phyloP scores from a whole-genome alignment of 2,329 filamentous ascomycete genomes.

The Beauveria pseudobassiana region DNA sequence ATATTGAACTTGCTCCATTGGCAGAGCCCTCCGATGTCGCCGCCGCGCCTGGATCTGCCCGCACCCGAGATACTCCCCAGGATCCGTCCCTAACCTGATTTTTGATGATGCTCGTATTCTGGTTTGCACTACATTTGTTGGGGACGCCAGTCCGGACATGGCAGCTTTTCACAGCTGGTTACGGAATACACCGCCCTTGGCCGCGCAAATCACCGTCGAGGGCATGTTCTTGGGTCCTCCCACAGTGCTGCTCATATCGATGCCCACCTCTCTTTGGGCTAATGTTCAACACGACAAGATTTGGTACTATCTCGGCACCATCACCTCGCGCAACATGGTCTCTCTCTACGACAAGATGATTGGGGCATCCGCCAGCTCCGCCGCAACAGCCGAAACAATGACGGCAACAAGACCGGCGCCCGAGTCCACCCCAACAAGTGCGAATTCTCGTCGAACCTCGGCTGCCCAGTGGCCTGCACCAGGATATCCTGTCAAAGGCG shows the following conservation, averaged over 20 bases:
- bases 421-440: background rate
- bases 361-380: conserved; percentile 21
- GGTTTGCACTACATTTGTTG: conserved; percentile 60
- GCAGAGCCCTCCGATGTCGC: conserved; percentile 13
- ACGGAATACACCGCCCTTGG: conserved; percentile 48
- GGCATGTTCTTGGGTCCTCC: conserved; percentile 62
- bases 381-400: background rate
- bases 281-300: conserved; percentile 60
- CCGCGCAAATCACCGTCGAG: conserved; percentile 54
- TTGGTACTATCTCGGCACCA: conserved; percentile 57
- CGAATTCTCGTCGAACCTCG: background rate
- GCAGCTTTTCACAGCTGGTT: conserved; percentile 60
- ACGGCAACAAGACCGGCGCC: background rate
- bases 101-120: conserved; percentile 58
- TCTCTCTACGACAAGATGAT: conserved; percentile 55
- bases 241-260: conserved; percentile 59
- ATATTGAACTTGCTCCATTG: conserved; percentile 45
- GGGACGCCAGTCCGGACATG: conserved; percentile 59
- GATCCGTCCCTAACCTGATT: conserved; percentile 46
- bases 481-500: background rate
- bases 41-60: background rate
- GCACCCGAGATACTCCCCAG: conserved; percentile 30
- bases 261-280: conserved; percentile 57
- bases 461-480: background rate
- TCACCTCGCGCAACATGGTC: conserved; percentile 61